Base-by-base conservation (phyloP, 805 yeast species). In the Candida montana region DNA sequence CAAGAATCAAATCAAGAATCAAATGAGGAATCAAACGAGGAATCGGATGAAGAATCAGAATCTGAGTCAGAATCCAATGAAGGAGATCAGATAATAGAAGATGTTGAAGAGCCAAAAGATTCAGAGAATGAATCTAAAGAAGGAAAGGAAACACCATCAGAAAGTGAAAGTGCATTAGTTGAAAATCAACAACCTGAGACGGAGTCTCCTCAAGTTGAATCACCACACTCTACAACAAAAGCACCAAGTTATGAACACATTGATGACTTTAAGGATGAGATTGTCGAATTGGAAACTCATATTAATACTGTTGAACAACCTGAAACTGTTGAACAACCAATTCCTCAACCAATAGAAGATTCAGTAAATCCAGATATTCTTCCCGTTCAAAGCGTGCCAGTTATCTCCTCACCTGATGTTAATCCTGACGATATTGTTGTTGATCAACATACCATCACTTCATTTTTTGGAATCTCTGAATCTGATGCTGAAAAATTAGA, bases 401-500 rank as follows among this genome's bases (percentile, higher is more conserved):
- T 9, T 8, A 15, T 31, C 13, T 10, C 19, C 15, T 13, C 9
- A 4, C 24, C 19, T 7, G 28, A 15, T 10, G 9, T 9, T 19
- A 37, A 33, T 16, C 17, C 7, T 19, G 26, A 21, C 10, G 35
- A 33, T 11, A 12, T 19, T 9, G 28, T 5, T 9, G 13, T 40
- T 12, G 46, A 47, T 23, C 20, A 40, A 9, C 40, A 42, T 7
- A 42, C 63, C 7, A 49, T 68, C 7, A 51, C 70, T 6, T 55
- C 68, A 1, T 71, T 67, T 41, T 59, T 63, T 18, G 57, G 59
- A 8, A 43, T 69, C 5, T 60, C 63, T 7, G 21, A 38, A 0
- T 48, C 52, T 1, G n/a, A 39, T 4, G 24, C 71, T 7, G 43
- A 39, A 10, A 20, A 49, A 2, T 18, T 61, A 5, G 60, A 59